Base-by-base conservation (phyloP, 1,284 basidiomycete genomes). In the Rhodotorula sp. region DNA sequence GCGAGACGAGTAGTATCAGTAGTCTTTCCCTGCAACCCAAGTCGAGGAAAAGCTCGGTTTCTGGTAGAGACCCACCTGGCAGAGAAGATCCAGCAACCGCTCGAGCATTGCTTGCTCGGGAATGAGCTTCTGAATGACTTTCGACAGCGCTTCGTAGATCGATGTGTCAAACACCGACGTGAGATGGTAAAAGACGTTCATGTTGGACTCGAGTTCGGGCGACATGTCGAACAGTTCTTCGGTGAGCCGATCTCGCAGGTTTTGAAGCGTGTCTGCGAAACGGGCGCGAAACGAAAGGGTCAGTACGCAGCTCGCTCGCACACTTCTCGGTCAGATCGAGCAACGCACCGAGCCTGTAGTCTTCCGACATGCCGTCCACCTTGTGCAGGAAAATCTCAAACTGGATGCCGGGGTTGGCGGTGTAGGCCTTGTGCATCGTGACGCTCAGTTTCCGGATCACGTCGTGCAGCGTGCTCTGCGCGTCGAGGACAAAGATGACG, bases 321-420 rank as follows among this genome's bases (percentile, higher is more conserved):
- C 49, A 1, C 6, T n/a, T 38, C 38, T 38, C 8, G 38, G 38
- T 38, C 38, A 5, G 1, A 38, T 38, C 38, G 38, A 38, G 38
- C 48, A 10, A 79, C 87, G 45, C 77, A 93, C 93, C 93, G 68
- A 90, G 88, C 77, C 93, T 89, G 80, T 97, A 95, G 77, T 97
- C 95, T 76, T 95, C 93, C 67, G 91, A 89, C 69, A 95, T 83
- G 55, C 90, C 90, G 81, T 98, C 95, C 23, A 93, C 90, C 82
- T 99, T 99, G 84, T 99, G 95, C 23, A 97, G 90, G 79, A 99
- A 97, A 34, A 98, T 89, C 80, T 97, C 93, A 59, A 98, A 86
- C 71, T 89, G 88, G 71, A 95, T 87, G 58, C 85, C 83, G 10
- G 89, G 90, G 78, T 93, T 93, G 60, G 88, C 85, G 55, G 88